Evolutionary conservation across 225 moss, liverwort and hornwort genomes (phyloP).

Genomic region (Asterella californica): DNA sequence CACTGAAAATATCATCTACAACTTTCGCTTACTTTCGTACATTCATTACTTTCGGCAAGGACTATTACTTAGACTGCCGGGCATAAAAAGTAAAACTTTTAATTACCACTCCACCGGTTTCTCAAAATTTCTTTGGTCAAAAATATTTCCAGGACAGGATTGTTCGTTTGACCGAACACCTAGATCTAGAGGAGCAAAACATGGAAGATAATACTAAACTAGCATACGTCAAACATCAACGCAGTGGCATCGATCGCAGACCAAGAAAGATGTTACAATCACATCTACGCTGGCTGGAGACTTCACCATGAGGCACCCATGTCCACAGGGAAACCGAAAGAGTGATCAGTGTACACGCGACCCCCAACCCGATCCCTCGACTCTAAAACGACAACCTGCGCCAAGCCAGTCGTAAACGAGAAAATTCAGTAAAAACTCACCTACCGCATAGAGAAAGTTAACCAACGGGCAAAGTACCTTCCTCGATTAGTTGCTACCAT

Average conservation of each 20-base stretch:
- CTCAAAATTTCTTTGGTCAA: too few species aligned
- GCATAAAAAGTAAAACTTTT: background rate
- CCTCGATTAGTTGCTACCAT: background rate
- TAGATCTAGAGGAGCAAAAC: background rate
- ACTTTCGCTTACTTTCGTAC: background rate
- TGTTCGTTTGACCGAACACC: background rate
- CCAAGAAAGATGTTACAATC: background rate
- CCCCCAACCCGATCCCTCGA: slow-evolving; percentile 95
- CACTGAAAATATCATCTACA: background rate
- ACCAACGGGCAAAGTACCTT: background rate
- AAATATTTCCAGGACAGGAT: background rate
- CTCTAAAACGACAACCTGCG: slow-evolving; percentile 91
- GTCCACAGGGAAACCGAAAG: slow-evolving; percentile 94
- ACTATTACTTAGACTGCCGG: background rate
- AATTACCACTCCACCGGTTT: too few species aligned
- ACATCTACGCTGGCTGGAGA: background rate
- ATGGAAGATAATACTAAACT: background rate
- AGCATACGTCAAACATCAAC: background rate
- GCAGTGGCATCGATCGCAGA: slow-evolving; percentile 4
- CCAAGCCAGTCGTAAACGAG: slow-evolving; percentile 18
- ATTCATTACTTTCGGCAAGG: background rate
- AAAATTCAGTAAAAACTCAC: slow-evolving; percentile 1
- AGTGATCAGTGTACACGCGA: slow-evolving; percentile 91
- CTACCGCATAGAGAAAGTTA: background rate
- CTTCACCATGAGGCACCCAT: slow-evolving; percentile 99